These are phyloP conservation scores for Ogataea haglerorum DNA, from an alignment of 805 yeast genomes.

Conservation along the genomic window DNA sequence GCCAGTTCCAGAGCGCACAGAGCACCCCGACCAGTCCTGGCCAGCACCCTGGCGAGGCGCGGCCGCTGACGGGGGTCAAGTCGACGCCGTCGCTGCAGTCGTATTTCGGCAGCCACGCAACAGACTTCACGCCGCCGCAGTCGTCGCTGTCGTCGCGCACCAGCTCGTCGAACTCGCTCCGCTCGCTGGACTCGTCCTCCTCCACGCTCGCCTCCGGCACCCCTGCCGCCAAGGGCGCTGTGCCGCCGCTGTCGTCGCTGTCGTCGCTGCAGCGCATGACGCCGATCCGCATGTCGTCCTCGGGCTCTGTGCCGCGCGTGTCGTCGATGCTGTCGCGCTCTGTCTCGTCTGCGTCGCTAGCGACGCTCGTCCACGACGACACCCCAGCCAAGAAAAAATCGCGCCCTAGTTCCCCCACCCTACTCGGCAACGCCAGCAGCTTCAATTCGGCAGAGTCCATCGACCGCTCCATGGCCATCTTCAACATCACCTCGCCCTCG, in stretches of 20 bases:
- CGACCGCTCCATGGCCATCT: slow-evolving; percentile 27
- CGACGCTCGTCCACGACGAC: slow-evolving; percentile 25
- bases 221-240: slow-evolving; percentile 14
- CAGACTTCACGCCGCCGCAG: slow-evolving; percentile 29
- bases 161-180: slow-evolving; percentile 31
- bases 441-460: slow-evolving; percentile 38
- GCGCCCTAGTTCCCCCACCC: slow-evolving; percentile 30
- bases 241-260: slow-evolving; percentile 31
- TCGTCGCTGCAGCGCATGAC: slow-evolving; percentile 63
- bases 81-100: slow-evolving; percentile 22
- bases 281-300: slow-evolving; percentile 39
- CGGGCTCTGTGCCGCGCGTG: slow-evolving; percentile 21
- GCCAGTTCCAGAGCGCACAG: slow-evolving; percentile 8
- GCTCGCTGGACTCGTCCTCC: slow-evolving; percentile 31
- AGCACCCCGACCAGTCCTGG: slow-evolving; percentile 18
- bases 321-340: slow-evolving; percentile 18
- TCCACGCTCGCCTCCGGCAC: slow-evolving; percentile 23
- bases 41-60: slow-evolving; percentile 5
- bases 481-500: slow-evolving; percentile 33
- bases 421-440: slow-evolving; percentile 29
- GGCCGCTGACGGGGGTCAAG: slow-evolving; percentile 20
- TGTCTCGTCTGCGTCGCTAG: slow-evolving; percentile 22
- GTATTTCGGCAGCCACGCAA: slow-evolving; percentile 17
- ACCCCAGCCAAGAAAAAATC: slow-evolving; percentile 34
- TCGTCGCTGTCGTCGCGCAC: slow-evolving; percentile 31